A percentile compares a stretch with the other conserved stretches of the same genome.
These are phyloP conservation scores for Bipolaris oryzae DNA, from an alignment of 2,329 filamentous ascomycete genomes.

Conservation along the genomic window DNA sequence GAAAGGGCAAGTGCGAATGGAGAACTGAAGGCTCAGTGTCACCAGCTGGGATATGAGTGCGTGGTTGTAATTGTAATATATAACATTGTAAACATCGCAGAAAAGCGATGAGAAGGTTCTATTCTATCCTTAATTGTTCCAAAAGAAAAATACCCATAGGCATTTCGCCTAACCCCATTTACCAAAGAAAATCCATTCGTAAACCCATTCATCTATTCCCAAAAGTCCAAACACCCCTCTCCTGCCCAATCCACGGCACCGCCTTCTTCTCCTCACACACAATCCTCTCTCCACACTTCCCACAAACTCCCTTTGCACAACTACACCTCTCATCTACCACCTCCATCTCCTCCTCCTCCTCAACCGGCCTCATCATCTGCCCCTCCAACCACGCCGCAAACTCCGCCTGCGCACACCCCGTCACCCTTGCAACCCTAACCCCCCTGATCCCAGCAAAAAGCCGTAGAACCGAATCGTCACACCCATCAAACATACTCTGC, in stretches of 20 bases:
- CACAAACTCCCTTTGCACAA: conserved; percentile 30
- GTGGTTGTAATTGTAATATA: background rate
- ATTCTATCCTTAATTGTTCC: background rate
- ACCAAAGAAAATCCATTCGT: no score
- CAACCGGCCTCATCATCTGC: conserved; percentile 50
- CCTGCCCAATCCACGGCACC: conserved; percentile 23
- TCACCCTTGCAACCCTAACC: conserved; percentile 52
- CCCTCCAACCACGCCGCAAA: conserved; percentile 55
- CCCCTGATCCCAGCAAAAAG: conserved; percentile 56
- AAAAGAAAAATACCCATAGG: no score
- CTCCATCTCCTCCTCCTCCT: conserved; percentile 16
- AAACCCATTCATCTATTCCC: conserved; percentile 21
- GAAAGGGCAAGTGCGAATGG: no score
- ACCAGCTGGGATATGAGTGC: background rate
- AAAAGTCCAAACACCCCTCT: conserved; percentile 29
- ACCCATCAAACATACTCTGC: conserved; percentile 48
- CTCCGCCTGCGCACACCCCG: conserved; percentile 50
- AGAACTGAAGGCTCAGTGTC: no score
- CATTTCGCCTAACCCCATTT: no score
- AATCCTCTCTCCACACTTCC: conserved; percentile 23
- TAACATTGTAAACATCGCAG: background rate
- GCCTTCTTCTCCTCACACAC: background rate
- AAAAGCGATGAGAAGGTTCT: background rate
- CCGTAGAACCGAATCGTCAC: conserved; percentile 51
- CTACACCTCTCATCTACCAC: conserved; percentile 37